These are phyloP conservation scores for Taiwanofungus camphoratus DNA, from an alignment of 1,284 basidiomycete genomes.

Conservation along the genomic window DNA sequence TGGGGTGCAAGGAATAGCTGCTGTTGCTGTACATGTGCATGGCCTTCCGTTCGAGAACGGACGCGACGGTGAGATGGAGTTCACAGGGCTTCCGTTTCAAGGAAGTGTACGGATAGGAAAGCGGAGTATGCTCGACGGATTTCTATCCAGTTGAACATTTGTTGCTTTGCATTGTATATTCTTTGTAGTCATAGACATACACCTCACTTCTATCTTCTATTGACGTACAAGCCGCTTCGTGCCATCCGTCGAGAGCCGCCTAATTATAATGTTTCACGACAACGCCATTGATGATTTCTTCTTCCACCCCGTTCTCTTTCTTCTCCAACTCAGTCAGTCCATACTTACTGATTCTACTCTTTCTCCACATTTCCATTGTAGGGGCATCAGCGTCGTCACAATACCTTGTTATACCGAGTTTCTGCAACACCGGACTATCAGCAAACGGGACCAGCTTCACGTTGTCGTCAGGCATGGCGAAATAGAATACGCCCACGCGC, in stretches of 20 bases:
- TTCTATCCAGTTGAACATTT: neutral
- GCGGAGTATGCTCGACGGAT: constrained; percentile 27
- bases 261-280: constrained; percentile 41
- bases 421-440: constrained; percentile 36
- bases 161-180: neutral
- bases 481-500: constrained; percentile 50
- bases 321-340: constrained; percentile 27
- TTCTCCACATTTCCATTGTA: constrained; percentile 34
- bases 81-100: constrained; percentile 58
- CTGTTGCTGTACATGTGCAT: constrained; percentile 51
- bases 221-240: too few species aligned
- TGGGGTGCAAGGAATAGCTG: constrained; percentile 60
- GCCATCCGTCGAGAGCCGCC: too few species aligned
- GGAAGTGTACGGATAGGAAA: constrained; percentile 63
- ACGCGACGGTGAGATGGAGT: constrained; percentile 42
- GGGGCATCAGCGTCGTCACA: constrained; percentile 30
- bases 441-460: constrained; percentile 33
- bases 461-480: constrained; percentile 27
- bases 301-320: constrained; percentile 35
- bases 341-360: constrained; percentile 30
- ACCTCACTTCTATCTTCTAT: neutral
- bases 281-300: constrained; percentile 39
- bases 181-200: neutral
- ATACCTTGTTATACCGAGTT: constrained; percentile 27
- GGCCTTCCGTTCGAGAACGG: constrained; percentile 49